These are phyloP conservation scores for Secale cereale DNA, from an alignment of 176 grass and related monocot genomes.

Conservation along the genomic window DNA sequence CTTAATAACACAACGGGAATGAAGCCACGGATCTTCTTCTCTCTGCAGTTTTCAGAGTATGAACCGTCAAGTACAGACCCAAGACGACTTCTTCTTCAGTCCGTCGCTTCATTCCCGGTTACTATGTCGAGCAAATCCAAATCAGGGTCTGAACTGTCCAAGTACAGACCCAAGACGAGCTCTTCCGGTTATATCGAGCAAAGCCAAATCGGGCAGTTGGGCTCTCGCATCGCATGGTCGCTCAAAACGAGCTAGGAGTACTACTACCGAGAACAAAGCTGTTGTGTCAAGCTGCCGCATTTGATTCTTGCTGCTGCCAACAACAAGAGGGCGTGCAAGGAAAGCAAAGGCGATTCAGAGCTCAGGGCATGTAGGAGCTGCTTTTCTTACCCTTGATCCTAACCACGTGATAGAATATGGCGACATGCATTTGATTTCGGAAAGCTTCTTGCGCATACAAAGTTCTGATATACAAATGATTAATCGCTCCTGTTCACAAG, in stretches of 20 bases:
- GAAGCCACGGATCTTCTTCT: not conserved
- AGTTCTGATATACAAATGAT: not conserved
- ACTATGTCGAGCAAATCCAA: not conserved
- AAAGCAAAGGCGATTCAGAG: constrained; percentile 20
- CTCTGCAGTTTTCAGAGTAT: not conserved
- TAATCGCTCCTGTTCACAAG: not conserved
- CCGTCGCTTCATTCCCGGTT: not conserved
- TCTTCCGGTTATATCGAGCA: too few species aligned
- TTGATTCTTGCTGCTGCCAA: not conserved
- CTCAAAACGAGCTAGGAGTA: not conserved
- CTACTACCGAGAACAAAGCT: not conserved
- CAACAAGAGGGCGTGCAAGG: constrained; percentile 20
- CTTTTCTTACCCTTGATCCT: not conserved
- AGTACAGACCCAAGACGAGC: too few species aligned
- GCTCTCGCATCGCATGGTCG: not conserved
- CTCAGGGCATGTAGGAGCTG: not conserved
- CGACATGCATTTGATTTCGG: not conserved
- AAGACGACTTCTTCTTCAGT: not conserved
- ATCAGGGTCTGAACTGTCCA: not conserved
- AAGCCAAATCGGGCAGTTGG: too few species aligned
- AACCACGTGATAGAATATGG: not conserved
- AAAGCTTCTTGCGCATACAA: not conserved
- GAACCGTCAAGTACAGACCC: not conserved
- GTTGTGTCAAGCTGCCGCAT: not conserved
- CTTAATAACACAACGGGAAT: not conserved